A percentile compares a stretch with the other conserved stretches of the same genome.
These are phyloP conservation scores for Agrocybe pediades DNA, from an alignment of 768 basidiomycete species.

Conservation along the genomic window DNA sequence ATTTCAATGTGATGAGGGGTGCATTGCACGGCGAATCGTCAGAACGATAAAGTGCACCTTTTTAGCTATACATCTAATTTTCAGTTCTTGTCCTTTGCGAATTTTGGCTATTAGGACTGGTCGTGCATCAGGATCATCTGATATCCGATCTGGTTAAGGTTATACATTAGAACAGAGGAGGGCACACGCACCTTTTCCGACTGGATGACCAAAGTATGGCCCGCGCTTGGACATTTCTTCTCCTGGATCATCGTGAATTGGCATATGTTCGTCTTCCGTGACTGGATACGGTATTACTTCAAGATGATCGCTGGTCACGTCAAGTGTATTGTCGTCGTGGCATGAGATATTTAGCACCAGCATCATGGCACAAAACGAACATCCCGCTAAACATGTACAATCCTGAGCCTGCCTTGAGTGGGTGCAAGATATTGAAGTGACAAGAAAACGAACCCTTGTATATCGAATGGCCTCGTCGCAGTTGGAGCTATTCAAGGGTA, in stretches of 20 bases:
- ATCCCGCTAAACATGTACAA: constrained; percentile 85
- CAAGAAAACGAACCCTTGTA: constrained; percentile 55
- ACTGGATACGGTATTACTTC: constrained; percentile 53
- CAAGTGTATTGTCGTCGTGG: constrained; percentile 71
- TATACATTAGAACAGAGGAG: neutral
- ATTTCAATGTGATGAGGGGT: neutral
- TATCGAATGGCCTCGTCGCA: constrained; percentile 89
- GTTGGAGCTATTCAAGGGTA: constrained; percentile 85
- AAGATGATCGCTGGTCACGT: constrained; percentile 85
- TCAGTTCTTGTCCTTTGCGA: constrained; percentile 91
- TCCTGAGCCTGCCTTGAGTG: constrained; percentile 56
- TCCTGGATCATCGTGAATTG: constrained; percentile 35
- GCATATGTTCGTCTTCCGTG: constrained; percentile 32
- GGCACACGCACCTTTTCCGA: constrained; percentile 70
- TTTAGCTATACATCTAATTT: constrained; percentile 84
- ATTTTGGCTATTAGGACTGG: constrained; percentile 91
- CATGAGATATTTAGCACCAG: constrained; percentile 80
- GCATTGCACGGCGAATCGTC: too few relatives aligned
- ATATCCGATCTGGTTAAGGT: too few relatives aligned
- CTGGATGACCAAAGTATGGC: constrained; percentile 77
- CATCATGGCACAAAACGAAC: constrained; percentile 83
- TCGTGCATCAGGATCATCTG: constrained; percentile 59
- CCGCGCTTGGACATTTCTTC: constrained; percentile 77
- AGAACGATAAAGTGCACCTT: constrained; percentile 60
- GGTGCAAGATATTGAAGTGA: constrained; percentile 2